A percentile compares a stretch with the other conserved stretches of the same genome.
These are phyloP conservation scores for Geotrichum phurueaensis DNA, from an alignment of 1,139 yeast genomes.

Conservation along the genomic window DNA sequence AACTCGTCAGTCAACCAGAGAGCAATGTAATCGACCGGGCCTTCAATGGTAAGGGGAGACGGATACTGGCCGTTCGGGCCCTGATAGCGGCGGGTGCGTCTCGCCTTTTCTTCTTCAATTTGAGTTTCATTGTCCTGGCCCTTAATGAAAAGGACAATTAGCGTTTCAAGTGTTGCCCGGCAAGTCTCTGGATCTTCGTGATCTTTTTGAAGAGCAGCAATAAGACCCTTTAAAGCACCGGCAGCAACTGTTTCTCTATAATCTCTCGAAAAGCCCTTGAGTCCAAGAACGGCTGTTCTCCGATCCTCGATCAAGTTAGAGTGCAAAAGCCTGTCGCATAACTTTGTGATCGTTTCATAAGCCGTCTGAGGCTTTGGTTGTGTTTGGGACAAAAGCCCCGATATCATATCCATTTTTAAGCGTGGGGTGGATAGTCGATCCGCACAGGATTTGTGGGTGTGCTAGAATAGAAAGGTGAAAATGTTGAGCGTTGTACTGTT, in stretches of 20 bases:
- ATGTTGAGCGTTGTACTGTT: background rate
- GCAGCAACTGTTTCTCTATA: conserved; percentile 89
- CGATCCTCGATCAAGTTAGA: conserved; percentile 80
- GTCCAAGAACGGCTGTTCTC: conserved; percentile 82
- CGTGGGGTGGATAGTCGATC: background rate
- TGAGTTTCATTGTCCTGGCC: conserved; percentile 34
- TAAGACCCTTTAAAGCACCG: conserved; percentile 72
- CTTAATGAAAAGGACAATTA: conserved; percentile 64
- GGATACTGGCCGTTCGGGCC: conserved; percentile 49
- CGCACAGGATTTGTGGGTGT: background rate
- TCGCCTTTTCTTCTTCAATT: conserved; percentile 45
- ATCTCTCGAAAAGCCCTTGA: conserved; percentile 84
- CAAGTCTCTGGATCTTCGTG: conserved; percentile 63
- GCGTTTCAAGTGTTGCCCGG: conserved; percentile 78
- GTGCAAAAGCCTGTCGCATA: conserved; percentile 82
- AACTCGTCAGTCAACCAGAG: conserved; percentile 94
- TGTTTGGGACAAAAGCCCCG: conserved; percentile 43
- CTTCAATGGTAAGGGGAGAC: conserved; percentile 53
- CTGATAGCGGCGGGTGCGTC: conserved; percentile 18
- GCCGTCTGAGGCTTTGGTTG: conserved; percentile 58
- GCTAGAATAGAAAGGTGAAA: background rate
- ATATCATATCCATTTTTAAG: conserved; percentile 38
- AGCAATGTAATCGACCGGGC: conserved; percentile 71
- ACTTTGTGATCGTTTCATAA: conserved; percentile 80
- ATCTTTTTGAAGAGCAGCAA: conserved; percentile 63